A percentile compares a stretch with the other conserved stretches of the same genome.
These are phyloP conservation scores for Trebouxia sp. DNA, from an alignment of 139 green algal genomes.

Conservation along the genomic window DNA sequence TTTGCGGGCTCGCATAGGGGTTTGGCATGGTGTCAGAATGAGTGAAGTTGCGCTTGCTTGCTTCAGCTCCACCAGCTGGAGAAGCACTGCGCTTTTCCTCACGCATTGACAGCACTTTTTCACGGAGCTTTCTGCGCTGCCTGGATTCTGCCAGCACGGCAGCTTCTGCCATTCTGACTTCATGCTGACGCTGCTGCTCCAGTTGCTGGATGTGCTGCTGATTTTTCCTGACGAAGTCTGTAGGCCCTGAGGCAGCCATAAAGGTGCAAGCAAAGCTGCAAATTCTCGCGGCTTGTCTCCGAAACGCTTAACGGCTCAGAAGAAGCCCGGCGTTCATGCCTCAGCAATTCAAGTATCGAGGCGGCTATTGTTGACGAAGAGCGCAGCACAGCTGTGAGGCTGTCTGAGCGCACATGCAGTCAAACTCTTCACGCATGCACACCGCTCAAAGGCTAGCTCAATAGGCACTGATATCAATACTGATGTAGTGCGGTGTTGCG, in stretches of 20 bases:
- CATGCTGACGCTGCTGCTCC: constrained; percentile 8
- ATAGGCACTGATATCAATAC: too few relatives aligned
- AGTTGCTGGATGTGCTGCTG: constrained; percentile 23
- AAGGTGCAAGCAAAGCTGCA: too few relatives aligned
- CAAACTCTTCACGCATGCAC: too few relatives aligned
- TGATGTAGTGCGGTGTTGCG: too few relatives aligned
- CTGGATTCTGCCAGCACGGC: constrained; percentile 5
- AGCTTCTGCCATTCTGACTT: constrained; percentile 2
- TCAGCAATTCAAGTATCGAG: too few relatives aligned
- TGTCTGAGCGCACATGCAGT: too few relatives aligned
- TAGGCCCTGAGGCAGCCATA: neutral
- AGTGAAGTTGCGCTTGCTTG: neutral
- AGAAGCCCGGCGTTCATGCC: too few relatives aligned
- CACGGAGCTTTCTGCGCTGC: neutral
- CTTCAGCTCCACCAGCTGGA: neutral
- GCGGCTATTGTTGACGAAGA: too few relatives aligned
- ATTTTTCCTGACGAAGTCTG: constrained; percentile 12
- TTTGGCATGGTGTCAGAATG: constrained; percentile 19
- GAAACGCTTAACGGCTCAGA: too few relatives aligned
- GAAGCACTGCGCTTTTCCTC: neutral
- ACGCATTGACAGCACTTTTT: constrained; percentile 18
- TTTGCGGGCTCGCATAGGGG: neutral
- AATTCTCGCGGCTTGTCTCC: too few relatives aligned
- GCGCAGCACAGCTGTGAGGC: too few relatives aligned
- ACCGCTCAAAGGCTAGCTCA: too few relatives aligned